These are phyloP conservation scores for Thalassiosira sp. DNA, from an alignment of 352 stramenopile genomes.

Conservation along the genomic window DNA sequence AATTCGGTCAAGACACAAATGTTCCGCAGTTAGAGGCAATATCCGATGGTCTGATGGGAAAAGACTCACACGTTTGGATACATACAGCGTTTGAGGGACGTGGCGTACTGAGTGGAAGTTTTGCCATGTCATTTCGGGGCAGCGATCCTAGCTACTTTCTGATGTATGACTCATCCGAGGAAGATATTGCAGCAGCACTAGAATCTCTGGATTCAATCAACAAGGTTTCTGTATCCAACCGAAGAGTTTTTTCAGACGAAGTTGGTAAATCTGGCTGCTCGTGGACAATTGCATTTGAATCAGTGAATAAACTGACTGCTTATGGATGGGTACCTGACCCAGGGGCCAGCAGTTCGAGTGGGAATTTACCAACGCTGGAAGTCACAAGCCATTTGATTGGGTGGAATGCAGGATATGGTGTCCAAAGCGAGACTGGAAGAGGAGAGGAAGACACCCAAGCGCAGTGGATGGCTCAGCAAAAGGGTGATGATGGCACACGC, in stretches of 20 bases:
- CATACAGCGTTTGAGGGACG: slow-evolving; percentile 57
- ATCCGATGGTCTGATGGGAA: slow-evolving; percentile 43
- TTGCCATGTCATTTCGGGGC: slow-evolving; percentile 62
- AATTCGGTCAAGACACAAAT: slow-evolving; percentile 51
- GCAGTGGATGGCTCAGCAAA: slow-evolving; percentile 61
- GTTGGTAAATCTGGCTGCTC: slow-evolving; percentile 53
- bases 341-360: slow-evolving; percentile 37
- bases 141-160: slow-evolving; percentile 48
- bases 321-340: slow-evolving; percentile 62
- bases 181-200: slow-evolving; percentile 47
- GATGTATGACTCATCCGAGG: slow-evolving; percentile 52
- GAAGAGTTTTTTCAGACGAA: slow-evolving; percentile 41
- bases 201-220: slow-evolving; percentile 70
- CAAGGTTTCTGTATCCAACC: slow-evolving; percentile 51
- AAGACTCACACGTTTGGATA: slow-evolving; percentile 51
- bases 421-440: slow-evolving; percentile 55
- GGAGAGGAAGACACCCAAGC: slow-evolving; percentile 60
- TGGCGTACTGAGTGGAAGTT: slow-evolving; percentile 57
- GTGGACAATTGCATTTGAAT: slow-evolving; percentile 67
- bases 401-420: slow-evolving; percentile 49
- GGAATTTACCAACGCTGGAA: slow-evolving; percentile 59
- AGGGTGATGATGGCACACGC: slow-evolving; percentile 52
- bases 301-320: slow-evolving; percentile 57
- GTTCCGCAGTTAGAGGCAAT: slow-evolving; percentile 51
- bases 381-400: slow-evolving; percentile 59